Evolutionary conservation across 352 stramenopile species (phyloP).

Genomic region (Phytophthora ramorum): DNA sequence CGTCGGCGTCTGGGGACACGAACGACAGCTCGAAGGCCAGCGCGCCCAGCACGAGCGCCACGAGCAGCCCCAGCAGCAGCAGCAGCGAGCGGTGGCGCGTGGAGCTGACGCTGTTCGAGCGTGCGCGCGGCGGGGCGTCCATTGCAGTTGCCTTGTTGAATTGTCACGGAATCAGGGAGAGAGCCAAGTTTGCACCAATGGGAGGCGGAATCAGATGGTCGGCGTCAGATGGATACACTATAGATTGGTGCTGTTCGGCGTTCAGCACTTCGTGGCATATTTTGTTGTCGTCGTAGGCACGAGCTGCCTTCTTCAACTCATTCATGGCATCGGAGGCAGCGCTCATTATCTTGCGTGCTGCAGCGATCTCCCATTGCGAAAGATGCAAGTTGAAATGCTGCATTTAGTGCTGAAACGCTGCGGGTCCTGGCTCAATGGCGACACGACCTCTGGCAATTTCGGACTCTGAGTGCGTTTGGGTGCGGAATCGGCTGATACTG

Average conservation of each 20-base stretch:
- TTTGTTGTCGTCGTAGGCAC: conserved; percentile 21
- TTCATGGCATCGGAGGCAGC: conserved; percentile 17
- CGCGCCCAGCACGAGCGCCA: conserved; percentile 24
- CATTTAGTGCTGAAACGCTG: too few species aligned
- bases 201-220: conserved; percentile 15
- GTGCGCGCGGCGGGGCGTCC: conserved; percentile 2
- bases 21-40: conserved; percentile 39
- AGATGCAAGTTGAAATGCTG: too few species aligned
- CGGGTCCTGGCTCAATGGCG: too few species aligned
- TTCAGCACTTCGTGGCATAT: too few species aligned
- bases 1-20: conserved; percentile 14
- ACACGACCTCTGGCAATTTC: too few species aligned
- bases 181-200: conserved; percentile 12
- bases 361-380: conserved; percentile 13
- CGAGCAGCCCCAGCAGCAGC: conserved; percentile 32
- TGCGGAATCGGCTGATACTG: too few species aligned
- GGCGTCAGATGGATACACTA: neutral
- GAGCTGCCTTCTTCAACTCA: conserved; percentile 22
- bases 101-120: conserved; percentile 20
- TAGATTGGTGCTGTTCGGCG: too few species aligned
- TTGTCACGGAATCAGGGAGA: conserved; percentile 6
- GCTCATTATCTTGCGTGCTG: conserved; percentile 26
- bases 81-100: conserved; percentile 22
- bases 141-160: conserved; percentile 10
- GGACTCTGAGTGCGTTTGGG: too few species aligned